A percentile compares a stretch with the other conserved stretches of the same genome.
Evolutionary conservation across 2,329 filamentous ascomycete genomes (phyloP).

Genomic region (Boeremia lycopersici): DNA sequence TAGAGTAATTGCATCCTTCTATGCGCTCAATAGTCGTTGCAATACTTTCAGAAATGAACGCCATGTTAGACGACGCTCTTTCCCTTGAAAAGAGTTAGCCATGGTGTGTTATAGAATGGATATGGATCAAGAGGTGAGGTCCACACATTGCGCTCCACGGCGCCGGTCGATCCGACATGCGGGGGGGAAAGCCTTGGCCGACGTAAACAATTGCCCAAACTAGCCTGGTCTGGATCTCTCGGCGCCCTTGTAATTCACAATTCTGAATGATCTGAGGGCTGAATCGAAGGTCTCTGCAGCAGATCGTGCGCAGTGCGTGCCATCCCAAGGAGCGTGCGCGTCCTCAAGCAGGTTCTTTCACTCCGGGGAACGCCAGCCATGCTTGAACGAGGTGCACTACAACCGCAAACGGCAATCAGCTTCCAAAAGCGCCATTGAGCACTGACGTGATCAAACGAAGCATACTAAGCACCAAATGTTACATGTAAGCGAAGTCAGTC

Average conservation of each 20-base stretch:
- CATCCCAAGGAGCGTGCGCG: conserved; percentile 22
- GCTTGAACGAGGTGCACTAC: conserved; percentile 15
- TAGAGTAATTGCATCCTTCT: not conserved
- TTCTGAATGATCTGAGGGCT: conserved; percentile 26
- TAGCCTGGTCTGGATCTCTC: conserved; percentile 17
- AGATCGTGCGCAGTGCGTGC: conserved; percentile 23
- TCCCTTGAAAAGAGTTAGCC: not conserved
- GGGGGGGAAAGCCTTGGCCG: conserved; percentile 40
- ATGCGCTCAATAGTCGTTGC: not conserved
- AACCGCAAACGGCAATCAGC: conserved; percentile 16
- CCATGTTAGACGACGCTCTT: not conserved
- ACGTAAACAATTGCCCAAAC: conserved; percentile 36
- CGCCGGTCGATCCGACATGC: conserved; percentile 31
- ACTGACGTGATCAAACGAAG: not conserved
- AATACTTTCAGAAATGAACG: not conserved
- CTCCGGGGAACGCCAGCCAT: conserved; percentile 10
- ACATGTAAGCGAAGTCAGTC: not conserved
- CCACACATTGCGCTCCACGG: conserved; percentile 13
- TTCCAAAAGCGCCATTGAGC: conserved; percentile 8
- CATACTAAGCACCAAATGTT: not conserved
- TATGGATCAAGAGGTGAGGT: conserved; percentile 23
- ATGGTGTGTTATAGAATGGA: not conserved
- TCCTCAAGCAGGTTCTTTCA: conserved; percentile 24
- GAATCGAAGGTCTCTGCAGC: conserved; percentile 26
- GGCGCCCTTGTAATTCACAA: conserved; percentile 18